Conservation (phyloP, 1,139 yeast genomes). For the Candida glucosophila region DNA sequence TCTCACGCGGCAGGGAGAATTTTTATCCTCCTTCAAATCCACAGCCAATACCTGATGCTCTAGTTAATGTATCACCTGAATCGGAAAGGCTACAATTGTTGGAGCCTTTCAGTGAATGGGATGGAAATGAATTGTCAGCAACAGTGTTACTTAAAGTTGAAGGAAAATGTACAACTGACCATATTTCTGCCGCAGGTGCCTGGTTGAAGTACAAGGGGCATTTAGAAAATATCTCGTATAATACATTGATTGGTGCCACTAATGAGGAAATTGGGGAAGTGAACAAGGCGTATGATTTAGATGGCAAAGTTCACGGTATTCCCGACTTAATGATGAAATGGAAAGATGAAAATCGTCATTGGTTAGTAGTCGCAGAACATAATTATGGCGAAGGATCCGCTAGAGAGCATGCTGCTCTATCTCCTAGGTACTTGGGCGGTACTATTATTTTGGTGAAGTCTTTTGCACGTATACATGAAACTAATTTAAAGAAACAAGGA, state of each 20-base stretch:
- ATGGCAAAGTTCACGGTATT: conserved; percentile 69
- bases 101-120: conserved; percentile 84
- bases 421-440: conserved; percentile 93
- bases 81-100: conserved; percentile 70
- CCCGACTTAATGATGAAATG: conserved; percentile 97
- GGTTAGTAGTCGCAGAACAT: conserved; percentile 96
- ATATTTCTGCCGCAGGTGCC: conserved; percentile 98
- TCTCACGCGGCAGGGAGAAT: conserved; percentile 70
- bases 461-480: conserved; percentile 83
- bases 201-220: conserved; percentile 99
- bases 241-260: conserved; percentile 93
- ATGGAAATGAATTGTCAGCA: conserved; percentile 71
- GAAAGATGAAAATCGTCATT: conserved; percentile 76
- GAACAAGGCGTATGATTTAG: conserved; percentile 79
- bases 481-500: conserved; percentile 93
- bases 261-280: conserved; percentile 96
- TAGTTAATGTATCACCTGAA: conserved; percentile 65
- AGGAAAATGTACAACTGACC: conserved; percentile 98
- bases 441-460: conserved; percentile 83
- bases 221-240: conserved; percentile 87
- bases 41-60: conserved; percentile 58
- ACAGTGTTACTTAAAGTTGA: conserved; percentile 80
- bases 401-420: conserved; percentile 96
- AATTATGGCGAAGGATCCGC: conserved; percentile 99
- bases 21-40: conserved; percentile 85